phyloP scores from a whole-genome alignment of 257 asterid species.

The Nicotiana noctiflora region DNA sequence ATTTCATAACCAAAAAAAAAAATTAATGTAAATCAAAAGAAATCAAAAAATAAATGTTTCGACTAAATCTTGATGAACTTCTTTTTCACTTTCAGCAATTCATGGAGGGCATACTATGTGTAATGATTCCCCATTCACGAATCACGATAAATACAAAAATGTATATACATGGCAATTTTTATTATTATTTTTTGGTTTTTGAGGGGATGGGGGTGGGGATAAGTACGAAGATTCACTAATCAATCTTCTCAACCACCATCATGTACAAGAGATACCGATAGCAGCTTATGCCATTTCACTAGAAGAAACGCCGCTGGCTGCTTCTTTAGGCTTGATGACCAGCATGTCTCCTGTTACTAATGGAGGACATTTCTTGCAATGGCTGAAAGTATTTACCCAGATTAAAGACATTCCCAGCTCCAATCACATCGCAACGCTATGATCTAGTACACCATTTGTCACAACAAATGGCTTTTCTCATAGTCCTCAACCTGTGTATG shows the following conservation, averaged over 20 bases:
- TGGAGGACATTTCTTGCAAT: not conserved
- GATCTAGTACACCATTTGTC: not conserved
- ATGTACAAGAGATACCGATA: not conserved
- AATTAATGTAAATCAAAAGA: not conserved
- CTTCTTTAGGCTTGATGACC: not conserved
- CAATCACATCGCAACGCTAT: not conserved
- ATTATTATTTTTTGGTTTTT: not conserved
- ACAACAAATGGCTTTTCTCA: not conserved
- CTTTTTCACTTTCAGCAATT: too few relatives aligned
- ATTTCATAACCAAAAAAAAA: not conserved
- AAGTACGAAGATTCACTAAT: not conserved
- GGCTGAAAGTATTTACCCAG: not conserved
- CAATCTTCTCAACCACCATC: not conserved
- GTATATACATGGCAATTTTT: not conserved
- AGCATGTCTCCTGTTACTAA: not conserved
- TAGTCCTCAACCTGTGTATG: conserved; percentile 61
- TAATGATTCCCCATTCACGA: too few relatives aligned
- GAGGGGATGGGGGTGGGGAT: not conserved
- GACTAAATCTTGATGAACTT: too few relatives aligned
- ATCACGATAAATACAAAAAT: not conserved
- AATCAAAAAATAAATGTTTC: too few relatives aligned
- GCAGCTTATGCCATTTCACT: not conserved
- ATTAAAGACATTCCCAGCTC: not conserved
- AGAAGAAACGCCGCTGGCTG: not conserved
- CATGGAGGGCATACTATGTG: too few relatives aligned